These are phyloP conservation scores for Paratinospora sagittata DNA, from an alignment of 164 flowering plant genomes.

Conservation along the genomic window DNA sequence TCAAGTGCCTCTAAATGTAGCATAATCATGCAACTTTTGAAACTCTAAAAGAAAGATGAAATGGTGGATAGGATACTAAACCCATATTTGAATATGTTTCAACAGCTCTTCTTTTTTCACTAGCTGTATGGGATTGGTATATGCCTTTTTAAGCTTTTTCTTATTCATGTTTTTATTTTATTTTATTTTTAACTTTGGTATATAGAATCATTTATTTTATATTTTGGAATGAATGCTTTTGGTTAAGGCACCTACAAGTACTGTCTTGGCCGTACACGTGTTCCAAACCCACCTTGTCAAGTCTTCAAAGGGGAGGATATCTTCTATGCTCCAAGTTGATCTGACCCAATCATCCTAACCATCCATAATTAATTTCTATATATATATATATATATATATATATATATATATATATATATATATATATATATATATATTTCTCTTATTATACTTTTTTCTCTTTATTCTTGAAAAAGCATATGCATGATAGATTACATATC, in stretches of 20 bases:
- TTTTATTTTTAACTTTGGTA: not conserved
- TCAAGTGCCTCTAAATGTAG: slow-evolving; percentile 37
- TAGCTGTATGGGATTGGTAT: slow-evolving; percentile 20
- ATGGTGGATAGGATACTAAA: slow-evolving; percentile 43
- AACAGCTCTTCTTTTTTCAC: slow-evolving; percentile 11
- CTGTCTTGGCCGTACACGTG: slow-evolving; percentile 22
- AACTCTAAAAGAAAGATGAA: slow-evolving; percentile 42
- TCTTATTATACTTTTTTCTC: too few relatives aligned
- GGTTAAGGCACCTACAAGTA: not conserved
- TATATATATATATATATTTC: too few relatives aligned
- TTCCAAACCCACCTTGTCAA: slow-evolving; percentile 10
- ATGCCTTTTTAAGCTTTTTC: slow-evolving; percentile 26
- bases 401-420: too few relatives aligned
- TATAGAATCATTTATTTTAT: slow-evolving; percentile 28
- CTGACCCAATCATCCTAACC: not conserved
- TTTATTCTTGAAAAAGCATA: too few relatives aligned
- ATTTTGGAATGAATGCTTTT: not conserved
- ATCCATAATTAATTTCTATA: not conserved
- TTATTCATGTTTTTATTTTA: not conserved
- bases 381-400: too few relatives aligned
- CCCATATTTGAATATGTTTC: slow-evolving; percentile 33
- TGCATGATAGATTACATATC: too few relatives aligned
- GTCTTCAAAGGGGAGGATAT: not conserved
- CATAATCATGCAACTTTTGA: slow-evolving; percentile 56
- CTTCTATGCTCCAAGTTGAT: not conserved